A percentile compares a stretch with the other conserved stretches of the same genome.
Conservation (phyloP, 495 filamentous ascomycete species). For the Penicillium macrosclerotiorum region DNA sequence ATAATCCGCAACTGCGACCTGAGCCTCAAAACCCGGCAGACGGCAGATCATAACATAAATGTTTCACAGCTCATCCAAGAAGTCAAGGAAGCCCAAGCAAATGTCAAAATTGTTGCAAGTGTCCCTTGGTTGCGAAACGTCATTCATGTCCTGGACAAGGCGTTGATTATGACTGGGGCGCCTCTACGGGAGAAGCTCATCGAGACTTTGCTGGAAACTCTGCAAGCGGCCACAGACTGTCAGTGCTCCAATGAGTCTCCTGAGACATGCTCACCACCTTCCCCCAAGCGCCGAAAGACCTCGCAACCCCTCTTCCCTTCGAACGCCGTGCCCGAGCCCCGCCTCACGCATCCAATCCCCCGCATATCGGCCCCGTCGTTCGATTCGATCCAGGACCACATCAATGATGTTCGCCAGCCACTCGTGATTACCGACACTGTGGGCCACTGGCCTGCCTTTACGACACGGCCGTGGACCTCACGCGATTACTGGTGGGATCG, state of each 20-base stretch:
- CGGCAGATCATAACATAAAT: slow-evolving; percentile 7
- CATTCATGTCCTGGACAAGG: slow-evolving; percentile 71
- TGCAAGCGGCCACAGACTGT: slow-evolving; percentile 25
- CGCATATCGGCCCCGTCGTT: slow-evolving; percentile 47
- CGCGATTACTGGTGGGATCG: slow-evolving; percentile 70
- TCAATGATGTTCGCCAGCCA: slow-evolving; percentile 54
- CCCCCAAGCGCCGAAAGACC: slow-evolving; percentile 34
- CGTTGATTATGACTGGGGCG: slow-evolving; percentile 78
- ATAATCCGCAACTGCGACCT: slow-evolving; percentile 29
- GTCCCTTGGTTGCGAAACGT: slow-evolving; percentile 39
- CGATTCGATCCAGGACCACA: slow-evolving; percentile 62
- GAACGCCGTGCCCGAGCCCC: slow-evolving; percentile 27
- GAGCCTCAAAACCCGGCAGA: background rate
- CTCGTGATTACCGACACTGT: slow-evolving; percentile 66
- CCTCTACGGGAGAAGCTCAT: slow-evolving; percentile 62
- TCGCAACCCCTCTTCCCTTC: slow-evolving; percentile 43
- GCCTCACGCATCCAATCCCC: slow-evolving; percentile 36
- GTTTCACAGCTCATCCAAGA: slow-evolving; percentile 14
- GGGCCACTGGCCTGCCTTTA: slow-evolving; percentile 76
- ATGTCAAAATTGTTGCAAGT: slow-evolving; percentile 8
- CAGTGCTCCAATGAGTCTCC: background rate
- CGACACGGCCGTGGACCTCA: slow-evolving; percentile 64
- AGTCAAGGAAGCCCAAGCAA: slow-evolving; percentile 2
- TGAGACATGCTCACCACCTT: background rate
- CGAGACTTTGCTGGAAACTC: slow-evolving; percentile 36